Conservation (phyloP, 768 basidiomycete species). For the Botryobasidium botryosum region DNA sequence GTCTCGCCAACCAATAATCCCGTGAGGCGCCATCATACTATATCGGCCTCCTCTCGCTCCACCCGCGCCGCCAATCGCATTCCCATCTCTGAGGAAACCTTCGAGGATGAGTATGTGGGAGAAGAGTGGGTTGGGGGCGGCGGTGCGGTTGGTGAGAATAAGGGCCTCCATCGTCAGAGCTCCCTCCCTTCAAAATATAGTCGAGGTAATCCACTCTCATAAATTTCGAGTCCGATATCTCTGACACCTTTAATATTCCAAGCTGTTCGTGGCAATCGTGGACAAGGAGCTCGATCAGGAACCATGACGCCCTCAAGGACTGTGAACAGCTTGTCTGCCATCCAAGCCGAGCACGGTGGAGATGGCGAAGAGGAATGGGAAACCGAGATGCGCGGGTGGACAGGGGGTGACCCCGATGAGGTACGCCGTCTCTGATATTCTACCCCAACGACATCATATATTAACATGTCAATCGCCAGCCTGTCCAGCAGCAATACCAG, state of each 20-base stretch:
- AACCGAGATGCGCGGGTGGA: constrained; percentile 37
- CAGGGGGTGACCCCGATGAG: constrained; percentile 38
- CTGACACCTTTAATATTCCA: constrained; percentile 6
- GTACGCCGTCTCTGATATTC: constrained; percentile 21
- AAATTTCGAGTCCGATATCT: background rate
- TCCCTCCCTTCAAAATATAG: constrained; percentile 70
- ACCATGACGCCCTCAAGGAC: constrained; percentile 43
- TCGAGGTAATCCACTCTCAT: constrained; percentile 30
- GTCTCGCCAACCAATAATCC: too few species aligned
- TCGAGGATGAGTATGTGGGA: constrained; percentile 62
- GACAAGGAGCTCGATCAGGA: constrained; percentile 32
- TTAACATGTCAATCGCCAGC: constrained; percentile 37
- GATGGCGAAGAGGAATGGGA: constrained; percentile 78
- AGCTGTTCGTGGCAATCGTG: constrained; percentile 29
- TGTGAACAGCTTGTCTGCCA: constrained; percentile 68
- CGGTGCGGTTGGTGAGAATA: constrained; percentile 71
- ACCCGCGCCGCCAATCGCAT: constrained; percentile 44
- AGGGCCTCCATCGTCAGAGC: constrained; percentile 57
- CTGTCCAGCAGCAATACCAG: constrained; percentile 40
- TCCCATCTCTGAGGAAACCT: constrained; percentile 48
- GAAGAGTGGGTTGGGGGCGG: constrained; percentile 62
- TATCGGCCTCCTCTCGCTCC: constrained; percentile 54
- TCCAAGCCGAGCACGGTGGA: constrained; percentile 43
- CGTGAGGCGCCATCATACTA: constrained; percentile 73
- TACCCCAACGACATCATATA: constrained; percentile 19